These are phyloP conservation scores for Zoysia pacifica DNA, from an alignment of 176 grass and related monocot species.

Conservation along the genomic window DNA sequence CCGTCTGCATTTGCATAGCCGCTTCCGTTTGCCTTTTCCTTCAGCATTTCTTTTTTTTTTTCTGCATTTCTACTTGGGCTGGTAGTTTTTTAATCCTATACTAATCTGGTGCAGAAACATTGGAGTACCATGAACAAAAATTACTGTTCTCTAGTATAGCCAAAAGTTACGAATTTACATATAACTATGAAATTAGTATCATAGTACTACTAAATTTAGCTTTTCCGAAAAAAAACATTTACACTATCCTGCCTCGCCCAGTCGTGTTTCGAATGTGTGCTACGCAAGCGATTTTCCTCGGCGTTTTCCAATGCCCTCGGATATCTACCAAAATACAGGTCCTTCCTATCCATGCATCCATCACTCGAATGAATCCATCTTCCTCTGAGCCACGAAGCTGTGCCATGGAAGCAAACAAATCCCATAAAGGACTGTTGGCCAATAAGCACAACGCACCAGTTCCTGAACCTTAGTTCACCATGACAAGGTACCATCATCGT, in stretches of 20 bases:
- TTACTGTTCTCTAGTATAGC: neutral
- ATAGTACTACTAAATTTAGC: neutral
- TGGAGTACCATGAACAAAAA: neutral
- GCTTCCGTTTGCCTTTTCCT: neutral
- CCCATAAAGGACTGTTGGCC: neutral
- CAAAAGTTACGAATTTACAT: neutral
- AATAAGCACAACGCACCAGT: neutral
- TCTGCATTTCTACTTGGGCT: neutral
- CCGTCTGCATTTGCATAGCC: neutral
- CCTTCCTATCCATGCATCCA: neutral
- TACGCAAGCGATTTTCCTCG: no score
- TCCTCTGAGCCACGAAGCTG: neutral
- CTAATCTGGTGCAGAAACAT: neutral
- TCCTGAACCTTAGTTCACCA: neutral
- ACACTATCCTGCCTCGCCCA: no score
- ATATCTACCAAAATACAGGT: neutral
- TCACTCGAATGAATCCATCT: neutral
- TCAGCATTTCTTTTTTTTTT: no score
- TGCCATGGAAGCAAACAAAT: neutral
- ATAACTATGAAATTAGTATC: neutral
- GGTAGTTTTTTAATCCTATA: neutral
- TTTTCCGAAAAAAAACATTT: neutral
- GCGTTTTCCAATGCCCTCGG: neutral
- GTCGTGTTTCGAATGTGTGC: no score
- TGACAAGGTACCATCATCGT: constrained; percentile 1